A percentile compares a stretch with the other conserved stretches of the same genome.
Evolutionary conservation across 805 yeast species (phyloP).

Genomic region (Yarrowia deformans): DNA sequence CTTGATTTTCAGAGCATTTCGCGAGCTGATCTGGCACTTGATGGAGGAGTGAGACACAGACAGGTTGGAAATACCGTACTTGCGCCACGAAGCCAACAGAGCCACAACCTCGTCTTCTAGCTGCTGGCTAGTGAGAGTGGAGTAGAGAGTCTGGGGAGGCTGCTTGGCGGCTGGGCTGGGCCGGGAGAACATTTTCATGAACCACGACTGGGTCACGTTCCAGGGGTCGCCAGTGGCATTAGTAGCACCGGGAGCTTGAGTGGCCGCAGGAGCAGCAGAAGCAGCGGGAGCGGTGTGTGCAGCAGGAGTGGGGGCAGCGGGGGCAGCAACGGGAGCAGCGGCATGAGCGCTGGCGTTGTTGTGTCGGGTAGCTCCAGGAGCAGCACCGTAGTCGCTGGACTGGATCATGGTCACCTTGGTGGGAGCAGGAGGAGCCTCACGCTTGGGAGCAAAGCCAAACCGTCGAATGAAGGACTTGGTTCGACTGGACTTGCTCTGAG

Average conservation of each 20-base stretch:
- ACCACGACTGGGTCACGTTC: constrained; percentile 36
- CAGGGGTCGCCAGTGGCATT: constrained; percentile 7
- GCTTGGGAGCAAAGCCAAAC: constrained; percentile 32
- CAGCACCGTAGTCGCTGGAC: constrained; percentile 32
- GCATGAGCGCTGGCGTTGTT: neutral
- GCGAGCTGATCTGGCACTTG: constrained; percentile 48
- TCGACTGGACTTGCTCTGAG: constrained; percentile 19
- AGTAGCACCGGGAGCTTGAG: neutral
- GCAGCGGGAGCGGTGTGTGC: neutral
- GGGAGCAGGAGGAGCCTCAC: constrained; percentile 40
- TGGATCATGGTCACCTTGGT: constrained; percentile 39
- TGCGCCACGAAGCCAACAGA: constrained; percentile 51
- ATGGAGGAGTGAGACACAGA: constrained; percentile 46
- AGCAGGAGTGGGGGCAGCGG: neutral
- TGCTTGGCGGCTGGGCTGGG: constrained; percentile 11
- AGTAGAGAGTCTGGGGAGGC: constrained; percentile 45
- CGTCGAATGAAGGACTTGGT: constrained; percentile 38
- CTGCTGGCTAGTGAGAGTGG: constrained; percentile 46
- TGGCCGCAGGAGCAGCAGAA: constrained; percentile 7
- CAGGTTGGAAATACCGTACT: constrained; percentile 50
- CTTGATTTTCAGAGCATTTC: constrained; percentile 50
- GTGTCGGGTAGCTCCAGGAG: neutral
- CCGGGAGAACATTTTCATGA: constrained; percentile 39
- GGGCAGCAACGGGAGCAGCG: neutral
- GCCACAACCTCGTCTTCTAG: constrained; percentile 48